Conservation (phyloP, 148 eudicot species). For the Fagopyrum esculentum region DNA sequence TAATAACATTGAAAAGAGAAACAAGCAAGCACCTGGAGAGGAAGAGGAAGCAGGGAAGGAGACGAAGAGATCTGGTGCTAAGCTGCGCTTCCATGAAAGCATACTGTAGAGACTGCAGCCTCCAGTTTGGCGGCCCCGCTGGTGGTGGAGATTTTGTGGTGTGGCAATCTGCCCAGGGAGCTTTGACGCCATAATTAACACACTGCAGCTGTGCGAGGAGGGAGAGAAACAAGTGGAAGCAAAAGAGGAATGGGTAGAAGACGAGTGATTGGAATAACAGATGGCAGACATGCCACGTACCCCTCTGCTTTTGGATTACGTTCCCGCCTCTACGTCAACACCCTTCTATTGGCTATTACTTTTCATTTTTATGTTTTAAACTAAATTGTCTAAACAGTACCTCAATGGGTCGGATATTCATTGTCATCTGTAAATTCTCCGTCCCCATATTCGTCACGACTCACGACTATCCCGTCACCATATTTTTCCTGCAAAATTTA, state of each 20-base stretch:
- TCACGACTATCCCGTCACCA: too few species aligned
- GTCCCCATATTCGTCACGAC: too few species aligned
- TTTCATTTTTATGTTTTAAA: not conserved
- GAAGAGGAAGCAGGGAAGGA: slow-evolving; percentile 21
- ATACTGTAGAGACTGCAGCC: slow-evolving; percentile 18
- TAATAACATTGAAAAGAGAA: not conserved
- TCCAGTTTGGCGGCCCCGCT: slow-evolving; percentile 9
- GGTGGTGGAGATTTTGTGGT: slow-evolving; percentile 30
- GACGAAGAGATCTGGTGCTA: slow-evolving; percentile 24
- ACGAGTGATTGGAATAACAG: slow-evolving; percentile 18
- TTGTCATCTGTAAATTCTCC: too few species aligned
- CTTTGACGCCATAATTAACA: slow-evolving; percentile 42
- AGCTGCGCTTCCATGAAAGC: slow-evolving; percentile 41
- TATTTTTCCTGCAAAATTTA: too few species aligned
- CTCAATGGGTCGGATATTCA: too few species aligned
- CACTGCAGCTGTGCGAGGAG: not conserved
- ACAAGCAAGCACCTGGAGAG: slow-evolving; percentile 18
- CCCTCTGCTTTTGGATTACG: slow-evolving; percentile 26
- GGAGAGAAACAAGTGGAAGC: slow-evolving; percentile 7
- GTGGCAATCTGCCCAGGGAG: slow-evolving; percentile 43
- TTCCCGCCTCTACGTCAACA: slow-evolving; percentile 11
- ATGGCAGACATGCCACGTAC: slow-evolving; percentile 54
- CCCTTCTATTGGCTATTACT: not conserved
- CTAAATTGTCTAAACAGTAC: too few species aligned
- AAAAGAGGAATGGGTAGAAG: slow-evolving; percentile 5